Percentiles rank a stretch among this genome's conserved stretches.
Evolutionary conservation across 2,329 filamentous ascomycete genomes (phyloP).

Genomic region (Erysiphe pulchra): DNA sequence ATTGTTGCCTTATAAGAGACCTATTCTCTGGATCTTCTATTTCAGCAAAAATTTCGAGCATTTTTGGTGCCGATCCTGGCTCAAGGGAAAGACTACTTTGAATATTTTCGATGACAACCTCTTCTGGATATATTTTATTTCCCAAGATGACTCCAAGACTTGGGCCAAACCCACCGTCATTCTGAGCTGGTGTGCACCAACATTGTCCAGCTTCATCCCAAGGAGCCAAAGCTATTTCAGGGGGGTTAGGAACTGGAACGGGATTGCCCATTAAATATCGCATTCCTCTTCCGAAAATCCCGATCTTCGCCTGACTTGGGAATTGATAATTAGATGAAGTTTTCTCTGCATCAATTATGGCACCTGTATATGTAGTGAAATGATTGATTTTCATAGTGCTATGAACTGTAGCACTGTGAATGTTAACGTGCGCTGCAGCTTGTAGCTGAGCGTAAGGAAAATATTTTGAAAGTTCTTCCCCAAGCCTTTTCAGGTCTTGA

Average conservation of each 20-base stretch:
- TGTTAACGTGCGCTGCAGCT: conserved; percentile 8
- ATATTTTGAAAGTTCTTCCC: conserved; percentile 3
- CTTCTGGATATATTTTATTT: conserved; percentile 33
- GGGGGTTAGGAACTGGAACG: conserved; percentile 14
- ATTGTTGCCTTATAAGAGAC: conserved; percentile 15
- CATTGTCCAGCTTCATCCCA: conserved; percentile 71
- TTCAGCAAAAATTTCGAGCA: conserved; percentile 44
- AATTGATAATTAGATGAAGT: conserved; percentile 32
- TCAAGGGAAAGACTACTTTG: conserved; percentile 32
- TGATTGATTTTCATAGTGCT: conserved; percentile 36
- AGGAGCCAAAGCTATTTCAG: conserved; percentile 29
- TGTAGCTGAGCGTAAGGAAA: conserved; percentile 8
- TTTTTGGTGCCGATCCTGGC: conserved; percentile 32
- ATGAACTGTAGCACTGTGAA: conserved; percentile 4
- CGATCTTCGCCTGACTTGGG: conserved; percentile 4
- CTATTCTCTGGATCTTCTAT: conserved; percentile 20
- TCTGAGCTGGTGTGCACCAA: conserved; percentile 43
- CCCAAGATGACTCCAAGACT: conserved; percentile 38
- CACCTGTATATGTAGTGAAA: conserved; percentile 39
- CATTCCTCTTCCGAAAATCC: conserved; percentile 8
- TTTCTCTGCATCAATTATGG: conserved; percentile 29
- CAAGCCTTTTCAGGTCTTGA: conserved; percentile 5
- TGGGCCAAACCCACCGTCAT: conserved; percentile 23
- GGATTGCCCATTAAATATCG: conserved; percentile 8
- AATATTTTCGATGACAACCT: conserved; percentile 51